phyloP scores from a whole-genome alignment of 1,284 basidiomycete genomes.

The Omphalotus olearius region DNA sequence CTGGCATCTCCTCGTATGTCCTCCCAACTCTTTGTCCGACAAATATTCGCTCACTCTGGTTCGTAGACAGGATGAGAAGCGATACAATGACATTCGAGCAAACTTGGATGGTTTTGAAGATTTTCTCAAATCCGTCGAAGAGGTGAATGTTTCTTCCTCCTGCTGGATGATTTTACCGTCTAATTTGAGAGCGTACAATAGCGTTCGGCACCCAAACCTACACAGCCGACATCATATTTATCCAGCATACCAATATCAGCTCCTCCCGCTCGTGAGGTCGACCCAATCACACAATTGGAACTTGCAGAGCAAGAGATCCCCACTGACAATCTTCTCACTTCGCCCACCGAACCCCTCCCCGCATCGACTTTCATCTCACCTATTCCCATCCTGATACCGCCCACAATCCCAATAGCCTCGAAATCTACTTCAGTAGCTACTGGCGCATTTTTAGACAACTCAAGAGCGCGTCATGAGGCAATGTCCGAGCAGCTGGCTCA shows the following conservation, averaged over 20 bases:
- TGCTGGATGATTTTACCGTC: not conserved
- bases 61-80: slow-evolving; percentile 32
- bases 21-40: not conserved
- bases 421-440: slow-evolving; percentile 28
- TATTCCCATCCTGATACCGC: slow-evolving; percentile 17
- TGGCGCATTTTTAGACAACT: slow-evolving; percentile 44
- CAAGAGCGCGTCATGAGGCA: slow-evolving; percentile 63
- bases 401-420: slow-evolving; percentile 23
- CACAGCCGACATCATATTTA: slow-evolving; percentile 34
- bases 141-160: slow-evolving; percentile 29
- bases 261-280: slow-evolving; percentile 16
- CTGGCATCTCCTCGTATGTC: slow-evolving; percentile 44
- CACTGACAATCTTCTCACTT: slow-evolving; percentile 13
- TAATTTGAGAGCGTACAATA: slow-evolving; percentile 16
- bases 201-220: slow-evolving; percentile 33
- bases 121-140: slow-evolving; percentile 29
- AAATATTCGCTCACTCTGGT: not conserved
- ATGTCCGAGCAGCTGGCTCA: slow-evolving; percentile 68
- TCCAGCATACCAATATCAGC: slow-evolving; percentile 27
- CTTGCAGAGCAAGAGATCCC: not conserved
- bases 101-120: slow-evolving; percentile 52
- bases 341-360: slow-evolving; percentile 10
- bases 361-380: slow-evolving; percentile 4
- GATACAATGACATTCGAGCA: slow-evolving; percentile 40
- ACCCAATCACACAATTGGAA: slow-evolving; percentile 5